These are phyloP conservation scores for Schizophyllum amplum DNA, from an alignment of 1,284 basidiomycete genomes.

Conservation along the genomic window DNA sequence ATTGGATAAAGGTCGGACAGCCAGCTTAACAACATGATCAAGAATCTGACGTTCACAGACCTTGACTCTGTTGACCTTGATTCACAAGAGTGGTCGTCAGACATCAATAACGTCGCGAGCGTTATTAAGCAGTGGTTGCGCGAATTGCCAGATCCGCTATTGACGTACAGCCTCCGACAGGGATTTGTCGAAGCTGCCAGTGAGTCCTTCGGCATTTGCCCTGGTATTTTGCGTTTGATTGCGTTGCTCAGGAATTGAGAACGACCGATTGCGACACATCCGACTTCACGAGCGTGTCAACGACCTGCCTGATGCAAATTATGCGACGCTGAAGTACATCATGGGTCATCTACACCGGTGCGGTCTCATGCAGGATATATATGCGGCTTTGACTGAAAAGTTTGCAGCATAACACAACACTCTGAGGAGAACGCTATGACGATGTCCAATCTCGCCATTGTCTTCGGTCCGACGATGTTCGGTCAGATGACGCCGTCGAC, in stretches of 20 bases:
- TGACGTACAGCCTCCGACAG: conserved; percentile 81
- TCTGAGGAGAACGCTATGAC: conserved; percentile 88
- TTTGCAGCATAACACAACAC: conserved; percentile 60
- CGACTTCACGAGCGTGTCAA: conserved; percentile 95
- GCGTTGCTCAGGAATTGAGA: conserved; percentile 71
- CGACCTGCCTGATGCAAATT: conserved; percentile 95
- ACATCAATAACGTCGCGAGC: conserved; percentile 94
- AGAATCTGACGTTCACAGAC: conserved; percentile 40
- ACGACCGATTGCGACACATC: conserved; percentile 89
- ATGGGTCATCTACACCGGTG: conserved; percentile 90
- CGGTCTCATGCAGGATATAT: conserved; percentile 16
- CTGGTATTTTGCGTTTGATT: conserved; percentile 7
- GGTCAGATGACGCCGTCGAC: conserved; percentile 40
- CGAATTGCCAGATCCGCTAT: conserved; percentile 90
- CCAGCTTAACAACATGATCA: conserved; percentile 2
- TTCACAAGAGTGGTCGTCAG: conserved; percentile 83
- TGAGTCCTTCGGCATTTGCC: conserved; percentile 33
- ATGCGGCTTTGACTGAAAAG: conserved; percentile 1
- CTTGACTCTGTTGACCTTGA: conserved; percentile 80
- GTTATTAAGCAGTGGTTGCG: conserved; percentile 95
- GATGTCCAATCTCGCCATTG: conserved; percentile 89
- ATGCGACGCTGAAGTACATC: conserved; percentile 94
- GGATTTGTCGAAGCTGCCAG: conserved; percentile 95
- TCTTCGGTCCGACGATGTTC: conserved; percentile 95
- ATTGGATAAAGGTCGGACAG: conserved; percentile 74